Evolutionary conservation across 2,329 filamentous ascomycete species (phyloP).

Genomic region (Graphilbum sp.): DNA sequence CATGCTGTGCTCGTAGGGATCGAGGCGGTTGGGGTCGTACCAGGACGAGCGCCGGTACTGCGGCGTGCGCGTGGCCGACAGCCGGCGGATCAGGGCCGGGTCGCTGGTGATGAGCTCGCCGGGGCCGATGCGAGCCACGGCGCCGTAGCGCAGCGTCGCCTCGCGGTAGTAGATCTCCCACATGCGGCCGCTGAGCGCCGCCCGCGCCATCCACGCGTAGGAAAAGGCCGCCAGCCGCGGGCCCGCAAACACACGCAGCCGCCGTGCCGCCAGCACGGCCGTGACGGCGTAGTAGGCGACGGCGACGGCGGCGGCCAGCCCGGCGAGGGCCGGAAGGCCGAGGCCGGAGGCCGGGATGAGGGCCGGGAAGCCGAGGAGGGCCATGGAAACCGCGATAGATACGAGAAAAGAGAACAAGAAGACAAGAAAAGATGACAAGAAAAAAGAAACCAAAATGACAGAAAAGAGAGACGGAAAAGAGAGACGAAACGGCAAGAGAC

Average conservation of each 20-base stretch:
- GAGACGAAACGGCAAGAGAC: too few relatives aligned
- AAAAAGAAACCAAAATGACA: too few relatives aligned
- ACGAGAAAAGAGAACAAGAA: too few relatives aligned
- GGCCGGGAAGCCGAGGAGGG: too few relatives aligned
- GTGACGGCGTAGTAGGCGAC: constrained; percentile 7
- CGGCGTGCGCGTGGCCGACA: constrained; percentile 11
- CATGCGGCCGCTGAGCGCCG: constrained; percentile 11
- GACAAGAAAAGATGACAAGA: too few relatives aligned
- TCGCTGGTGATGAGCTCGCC: constrained; percentile 19
- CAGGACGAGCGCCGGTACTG: constrained; percentile 18
- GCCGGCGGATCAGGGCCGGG: constrained; percentile 15
- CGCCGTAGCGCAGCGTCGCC: constrained; percentile 12
- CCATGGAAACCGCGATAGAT: too few relatives aligned
- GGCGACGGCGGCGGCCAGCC: background rate
- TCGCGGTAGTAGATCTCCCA: constrained; percentile 10
- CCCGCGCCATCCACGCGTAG: constrained; percentile 15
- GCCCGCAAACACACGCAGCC: constrained; percentile 13
- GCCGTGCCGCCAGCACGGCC: constrained; percentile 7
- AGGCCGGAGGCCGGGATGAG: too few relatives aligned
- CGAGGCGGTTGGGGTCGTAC: constrained; percentile 29
- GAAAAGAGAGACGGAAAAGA: too few relatives aligned
- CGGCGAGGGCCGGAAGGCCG: background rate
- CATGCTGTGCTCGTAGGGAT: constrained; percentile 30
- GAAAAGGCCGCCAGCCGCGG: constrained; percentile 16
- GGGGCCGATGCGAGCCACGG: constrained; percentile 19